Percentiles rank a stretch among this genome's conserved stretches.
These are phyloP conservation scores for Alternaria hordeiaustralica DNA, from an alignment of 2,329 filamentous ascomycete species.

Conservation along the genomic window DNA sequence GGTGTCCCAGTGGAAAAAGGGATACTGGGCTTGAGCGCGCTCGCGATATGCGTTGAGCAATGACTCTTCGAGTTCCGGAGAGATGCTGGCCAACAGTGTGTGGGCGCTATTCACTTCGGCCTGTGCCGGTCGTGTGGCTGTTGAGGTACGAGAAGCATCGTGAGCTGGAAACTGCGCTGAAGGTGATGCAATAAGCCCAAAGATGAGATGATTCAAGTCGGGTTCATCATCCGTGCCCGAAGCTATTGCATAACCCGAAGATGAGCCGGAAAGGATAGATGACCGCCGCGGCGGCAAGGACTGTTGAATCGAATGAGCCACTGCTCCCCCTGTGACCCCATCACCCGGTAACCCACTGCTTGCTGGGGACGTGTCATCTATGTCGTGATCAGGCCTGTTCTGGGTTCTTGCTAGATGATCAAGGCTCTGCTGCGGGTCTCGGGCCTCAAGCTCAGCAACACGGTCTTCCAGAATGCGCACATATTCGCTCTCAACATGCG, in stretches of 20 bases:
- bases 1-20: slow-evolving; percentile 25
- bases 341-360: background rate
- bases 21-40: slow-evolving; percentile 27
- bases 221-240: slow-evolving; percentile 6
- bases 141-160: background rate
- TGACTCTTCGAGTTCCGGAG: slow-evolving; percentile 10
- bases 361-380: background rate
- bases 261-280: slow-evolving; percentile 9
- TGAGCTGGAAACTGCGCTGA: slow-evolving; percentile 1
- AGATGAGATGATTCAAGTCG: slow-evolving; percentile 19
- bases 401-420: slow-evolving; percentile 12
- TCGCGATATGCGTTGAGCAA: slow-evolving; percentile 25
- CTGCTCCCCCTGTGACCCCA: background rate
- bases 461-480: slow-evolving; percentile 24
- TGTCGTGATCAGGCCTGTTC: background rate
- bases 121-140: background rate
- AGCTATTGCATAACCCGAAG: slow-evolving; percentile 7
- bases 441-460: slow-evolving; percentile 23
- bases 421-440: slow-evolving; percentile 21
- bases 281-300: background rate
- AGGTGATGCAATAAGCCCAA: slow-evolving; percentile 22
- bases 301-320: background rate
- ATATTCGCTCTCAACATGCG: slow-evolving; percentile 24
- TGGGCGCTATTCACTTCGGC: slow-evolving; percentile 2
- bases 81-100: slow-evolving; percentile 11